Evolutionary conservation across 2,329 filamentous ascomycete species (phyloP).

Genomic region (Leptodontidium sp.): DNA sequence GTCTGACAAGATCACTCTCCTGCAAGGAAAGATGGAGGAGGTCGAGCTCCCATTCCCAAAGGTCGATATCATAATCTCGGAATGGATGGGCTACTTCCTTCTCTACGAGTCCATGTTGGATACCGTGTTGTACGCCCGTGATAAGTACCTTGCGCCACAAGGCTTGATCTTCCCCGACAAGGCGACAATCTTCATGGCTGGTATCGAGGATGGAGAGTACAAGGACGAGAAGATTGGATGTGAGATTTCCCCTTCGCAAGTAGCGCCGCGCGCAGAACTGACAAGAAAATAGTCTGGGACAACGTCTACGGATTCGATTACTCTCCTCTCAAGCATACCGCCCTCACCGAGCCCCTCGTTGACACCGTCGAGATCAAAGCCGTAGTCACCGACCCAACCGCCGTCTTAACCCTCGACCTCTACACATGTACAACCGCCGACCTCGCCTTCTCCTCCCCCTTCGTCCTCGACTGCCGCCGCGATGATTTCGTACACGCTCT

Average conservation of each 20-base stretch:
- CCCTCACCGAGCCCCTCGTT: conserved; percentile 93
- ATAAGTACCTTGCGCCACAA: conserved; percentile 85
- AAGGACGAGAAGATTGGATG: conserved; percentile 99
- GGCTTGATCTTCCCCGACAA: conserved; percentile 99
- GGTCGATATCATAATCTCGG: conserved; percentile 99
- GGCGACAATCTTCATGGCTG: conserved; percentile 95
- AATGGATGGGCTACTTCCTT: conserved; percentile 99
- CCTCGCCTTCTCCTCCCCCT: conserved; percentile 83
- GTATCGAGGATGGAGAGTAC: conserved; percentile 98
- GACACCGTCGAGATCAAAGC: conserved; percentile 98
- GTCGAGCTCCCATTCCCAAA: conserved; percentile 91
- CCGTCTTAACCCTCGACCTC: conserved; percentile 88
- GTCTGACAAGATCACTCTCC: conserved; percentile 93
- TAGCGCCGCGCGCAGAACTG: background rate
- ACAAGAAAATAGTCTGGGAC: conserved; percentile 82
- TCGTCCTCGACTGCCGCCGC: conserved; percentile 78
- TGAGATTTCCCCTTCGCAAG: conserved; percentile 56
- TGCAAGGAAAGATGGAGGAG: conserved; percentile 99
- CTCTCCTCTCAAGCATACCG: conserved; percentile 89
- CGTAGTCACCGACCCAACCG: conserved; percentile 88
- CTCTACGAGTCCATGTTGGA: conserved; percentile 99
- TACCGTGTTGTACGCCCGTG: conserved; percentile 94
- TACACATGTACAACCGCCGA: conserved; percentile 88
- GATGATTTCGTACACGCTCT: conserved; percentile 96
- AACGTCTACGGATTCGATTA: conserved; percentile 99